Conservation (phyloP, 306 rosid species). For the Cucurbita ficifolia region DNA sequence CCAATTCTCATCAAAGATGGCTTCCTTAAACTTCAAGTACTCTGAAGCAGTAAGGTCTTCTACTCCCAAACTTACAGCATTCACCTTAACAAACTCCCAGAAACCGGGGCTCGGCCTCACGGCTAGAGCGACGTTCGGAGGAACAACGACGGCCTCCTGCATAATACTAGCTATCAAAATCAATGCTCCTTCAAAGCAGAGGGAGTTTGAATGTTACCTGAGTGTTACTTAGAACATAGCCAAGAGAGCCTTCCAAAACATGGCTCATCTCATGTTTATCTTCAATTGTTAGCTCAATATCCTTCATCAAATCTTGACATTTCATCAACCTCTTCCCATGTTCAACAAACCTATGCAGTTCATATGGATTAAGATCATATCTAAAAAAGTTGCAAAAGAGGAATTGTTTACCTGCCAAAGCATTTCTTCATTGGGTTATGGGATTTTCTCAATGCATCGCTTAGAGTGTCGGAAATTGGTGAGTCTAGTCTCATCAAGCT, state of each 20-base stretch:
- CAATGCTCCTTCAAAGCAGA: not conserved
- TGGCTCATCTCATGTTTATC: conserved; percentile 22
- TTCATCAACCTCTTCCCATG: conserved; percentile 27
- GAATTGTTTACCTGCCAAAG: conserved; percentile 39
- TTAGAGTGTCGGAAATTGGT: conserved; percentile 58
- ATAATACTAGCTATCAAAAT: not conserved
- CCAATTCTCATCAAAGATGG: conserved; percentile 28
- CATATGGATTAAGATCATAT: not conserved
- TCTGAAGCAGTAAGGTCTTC: conserved; percentile 15
- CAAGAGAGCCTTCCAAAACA: conserved; percentile 31
- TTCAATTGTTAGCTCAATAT: conserved; percentile 22
- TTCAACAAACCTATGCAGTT: conserved; percentile 21
- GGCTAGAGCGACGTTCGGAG: conserved; percentile 27
- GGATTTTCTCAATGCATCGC: conserved; percentile 56
- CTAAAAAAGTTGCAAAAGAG: not conserved
- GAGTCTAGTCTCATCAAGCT: conserved; percentile 34
- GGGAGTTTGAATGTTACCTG: conserved; percentile 7
- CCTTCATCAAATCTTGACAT: conserved; percentile 18
- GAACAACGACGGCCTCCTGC: conserved; percentile 40
- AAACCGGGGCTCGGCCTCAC: conserved; percentile 35
- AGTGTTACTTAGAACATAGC: conserved; percentile 26
- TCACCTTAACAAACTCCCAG: conserved; percentile 26
- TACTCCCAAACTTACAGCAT: conserved; percentile 21
- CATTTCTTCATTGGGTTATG: conserved; percentile 62
- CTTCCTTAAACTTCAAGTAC: conserved; percentile 30